Evolutionary conservation across 2,329 filamentous ascomycete species (phyloP), one percentile per base, ranked within the genome.

Genomic region (Colletotrichum viniferum): DNA sequence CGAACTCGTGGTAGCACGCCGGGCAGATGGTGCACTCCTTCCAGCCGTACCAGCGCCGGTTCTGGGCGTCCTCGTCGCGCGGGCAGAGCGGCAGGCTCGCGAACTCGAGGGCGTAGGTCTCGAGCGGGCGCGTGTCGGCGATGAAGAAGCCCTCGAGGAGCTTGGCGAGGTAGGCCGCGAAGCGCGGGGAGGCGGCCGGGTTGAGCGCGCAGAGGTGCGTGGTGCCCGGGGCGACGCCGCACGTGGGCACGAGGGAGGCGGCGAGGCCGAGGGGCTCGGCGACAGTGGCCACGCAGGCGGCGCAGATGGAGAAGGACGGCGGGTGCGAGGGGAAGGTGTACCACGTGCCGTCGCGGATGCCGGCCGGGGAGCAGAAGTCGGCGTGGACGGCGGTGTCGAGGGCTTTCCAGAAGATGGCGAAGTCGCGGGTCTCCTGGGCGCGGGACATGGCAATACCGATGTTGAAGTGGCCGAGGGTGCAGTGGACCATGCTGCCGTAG

Each of bases 41-140:
- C 85, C 85, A 86, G 26, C 85, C 85, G 78, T 84, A 85, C 81
- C 81, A 84, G 7, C 77, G 76, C 56, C 68, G 74, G 14, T 75
- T 76, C n/a, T 65, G 61, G n/a, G 62, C 76, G 10, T 78, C 78
- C 21, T 79, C 71, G 26, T 83, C 79, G 32, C 79, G 78, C 3
- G 65, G 69, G 48, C 81, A 86, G 2, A 67, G 72, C 5, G 80
- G 79, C 7, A 85, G 80, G 38, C 76, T 74, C 9, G 81, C 79
- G 73, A 82, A 85, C 24, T 79, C 73, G 5, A 76, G 75, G 3
- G 81, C 83, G 55, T 80, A 84, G 5, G 78, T 77, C 7, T 78
- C 78, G 3, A 86, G 79, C 0, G 81, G 67, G 8, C 66, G 73
- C 18, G 76, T 65, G 24, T 81, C 78, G 10, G 79, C 81, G 12